phyloP scores from a whole-genome alignment of 2,329 filamentous ascomycete genomes.

The Chalaropsis ovoidea region DNA sequence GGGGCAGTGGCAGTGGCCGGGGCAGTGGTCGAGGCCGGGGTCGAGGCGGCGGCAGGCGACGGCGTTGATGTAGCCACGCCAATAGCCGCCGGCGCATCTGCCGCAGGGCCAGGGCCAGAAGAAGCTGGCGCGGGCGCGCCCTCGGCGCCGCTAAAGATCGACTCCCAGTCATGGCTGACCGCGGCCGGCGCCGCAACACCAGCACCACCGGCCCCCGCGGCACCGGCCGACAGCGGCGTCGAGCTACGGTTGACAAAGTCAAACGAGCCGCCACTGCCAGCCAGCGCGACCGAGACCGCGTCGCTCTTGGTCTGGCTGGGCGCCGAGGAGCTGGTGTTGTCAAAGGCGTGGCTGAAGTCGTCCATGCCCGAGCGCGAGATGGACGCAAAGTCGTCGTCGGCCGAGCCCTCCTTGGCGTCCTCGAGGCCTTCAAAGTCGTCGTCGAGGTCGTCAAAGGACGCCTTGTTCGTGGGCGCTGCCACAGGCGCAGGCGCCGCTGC shows the following conservation, averaged over 20 bases:
- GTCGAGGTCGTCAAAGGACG: slow-evolving; percentile 64
- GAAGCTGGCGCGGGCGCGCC: slow-evolving; percentile 24
- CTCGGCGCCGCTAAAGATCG: slow-evolving; percentile 68
- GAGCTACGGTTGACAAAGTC: slow-evolving; percentile 42
- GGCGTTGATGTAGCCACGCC: slow-evolving; percentile 15
- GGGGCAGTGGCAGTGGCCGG: slow-evolving; percentile 27
- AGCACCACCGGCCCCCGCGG: slow-evolving; percentile 27
- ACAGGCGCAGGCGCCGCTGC: slow-evolving; percentile 30
- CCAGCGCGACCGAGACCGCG: slow-evolving; percentile 41
- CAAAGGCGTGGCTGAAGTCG: slow-evolving; percentile 74
- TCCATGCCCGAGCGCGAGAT: slow-evolving; percentile 60
- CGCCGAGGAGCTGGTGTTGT: slow-evolving; percentile 57
- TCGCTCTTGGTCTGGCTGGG: slow-evolving; percentile 47
- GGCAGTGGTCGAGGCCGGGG: slow-evolving; percentile 27
- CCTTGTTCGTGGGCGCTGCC: slow-evolving; percentile 35
- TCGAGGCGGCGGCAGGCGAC: slow-evolving; percentile 26
- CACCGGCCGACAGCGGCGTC: slow-evolving; percentile 27
- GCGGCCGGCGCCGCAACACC: slow-evolving; percentile 30
- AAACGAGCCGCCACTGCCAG: slow-evolving; percentile 47
- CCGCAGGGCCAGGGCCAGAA: slow-evolving; percentile 28
- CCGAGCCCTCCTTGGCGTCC: slow-evolving; percentile 70
- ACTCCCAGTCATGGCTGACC: slow-evolving; percentile 78
- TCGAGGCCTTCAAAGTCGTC: slow-evolving; percentile 73
- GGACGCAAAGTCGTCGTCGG: slow-evolving; percentile 69
- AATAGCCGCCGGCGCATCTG: slow-evolving; percentile 21